Conservation (phyloP, 2,329 filamentous ascomycete genomes). For the Botrytis aclada region DNA sequence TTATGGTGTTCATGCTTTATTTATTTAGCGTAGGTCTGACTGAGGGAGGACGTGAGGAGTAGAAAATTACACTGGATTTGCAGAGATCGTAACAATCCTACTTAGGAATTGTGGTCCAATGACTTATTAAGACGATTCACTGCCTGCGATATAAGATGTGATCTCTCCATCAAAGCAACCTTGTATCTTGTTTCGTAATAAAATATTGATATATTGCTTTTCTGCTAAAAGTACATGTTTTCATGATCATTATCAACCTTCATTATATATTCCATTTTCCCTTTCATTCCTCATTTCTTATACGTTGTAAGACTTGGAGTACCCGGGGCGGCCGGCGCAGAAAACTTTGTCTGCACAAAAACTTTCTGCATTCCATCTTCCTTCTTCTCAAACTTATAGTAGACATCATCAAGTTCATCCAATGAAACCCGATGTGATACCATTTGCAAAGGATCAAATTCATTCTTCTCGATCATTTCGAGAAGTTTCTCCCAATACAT, state of each 20-base stretch:
- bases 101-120: not conserved
- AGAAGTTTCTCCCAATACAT: constrained; percentile 82
- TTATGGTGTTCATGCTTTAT: not conserved
- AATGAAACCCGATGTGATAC: constrained; percentile 73
- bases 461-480: constrained; percentile 59
- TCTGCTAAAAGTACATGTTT: not conserved
- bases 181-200: not conserved
- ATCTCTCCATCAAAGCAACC: not conserved
- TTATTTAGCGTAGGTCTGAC: not conserved
- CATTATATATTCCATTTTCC: not conserved
- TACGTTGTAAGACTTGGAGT: constrained; percentile 40
- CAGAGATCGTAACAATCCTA: not conserved
- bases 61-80: not conserved
- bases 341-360: constrained; percentile 60
- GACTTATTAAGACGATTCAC: not conserved
- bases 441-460: constrained; percentile 76
- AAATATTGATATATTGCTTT: not conserved
- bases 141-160: not conserved
- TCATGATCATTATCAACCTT: not conserved
- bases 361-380: constrained; percentile 79
- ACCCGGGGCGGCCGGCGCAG: constrained; percentile 48
- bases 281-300: not conserved
- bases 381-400: constrained; percentile 55
- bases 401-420: constrained; percentile 68
- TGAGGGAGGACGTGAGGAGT: not conserved